Conservation (phyloP, 331 rosid genomes). For the Rosa hybrid region DNA sequence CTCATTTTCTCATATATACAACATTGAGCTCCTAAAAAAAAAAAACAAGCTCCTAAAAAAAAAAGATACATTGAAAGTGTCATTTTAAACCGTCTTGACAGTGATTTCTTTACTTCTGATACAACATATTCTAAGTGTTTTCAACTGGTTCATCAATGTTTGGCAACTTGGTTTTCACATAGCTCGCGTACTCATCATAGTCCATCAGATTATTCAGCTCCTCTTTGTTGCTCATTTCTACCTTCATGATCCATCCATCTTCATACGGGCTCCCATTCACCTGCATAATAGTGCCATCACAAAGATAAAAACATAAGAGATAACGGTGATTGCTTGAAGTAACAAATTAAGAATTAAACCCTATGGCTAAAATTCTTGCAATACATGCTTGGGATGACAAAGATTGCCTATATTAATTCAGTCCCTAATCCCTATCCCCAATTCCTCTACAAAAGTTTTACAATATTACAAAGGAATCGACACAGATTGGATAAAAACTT, state of each 20-base stretch:
- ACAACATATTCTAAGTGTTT: neutral
- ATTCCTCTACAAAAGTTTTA: too few species aligned
- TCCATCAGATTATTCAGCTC: constrained; percentile 23
- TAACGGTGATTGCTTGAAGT: neutral
- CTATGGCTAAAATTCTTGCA: too few species aligned
- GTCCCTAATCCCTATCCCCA: too few species aligned
- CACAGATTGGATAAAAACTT: too few species aligned
- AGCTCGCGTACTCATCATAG: neutral
- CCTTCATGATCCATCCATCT: constrained; percentile 18
- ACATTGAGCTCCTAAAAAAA: neutral
- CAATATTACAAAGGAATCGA: too few species aligned
- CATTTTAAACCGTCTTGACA: neutral
- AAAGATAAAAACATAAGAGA: neutral
- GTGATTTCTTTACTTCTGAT: neutral
- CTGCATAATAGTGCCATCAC: neutral
- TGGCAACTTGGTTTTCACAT: constrained; percentile 14
- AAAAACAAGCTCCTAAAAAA: neutral
- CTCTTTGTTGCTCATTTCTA: constrained; percentile 10
- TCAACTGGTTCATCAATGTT: neutral
- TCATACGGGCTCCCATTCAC: constrained; percentile 19
- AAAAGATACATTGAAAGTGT: neutral
- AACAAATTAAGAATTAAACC: too few species aligned
- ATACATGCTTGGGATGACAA: too few species aligned
- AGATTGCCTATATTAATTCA: too few species aligned
- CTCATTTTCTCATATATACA: neutral